A percentile compares a stretch with the other conserved stretches of the same genome.
Evolutionary conservation across 345 rosid species (phyloP).

Genomic region (Camelina hispida): DNA sequence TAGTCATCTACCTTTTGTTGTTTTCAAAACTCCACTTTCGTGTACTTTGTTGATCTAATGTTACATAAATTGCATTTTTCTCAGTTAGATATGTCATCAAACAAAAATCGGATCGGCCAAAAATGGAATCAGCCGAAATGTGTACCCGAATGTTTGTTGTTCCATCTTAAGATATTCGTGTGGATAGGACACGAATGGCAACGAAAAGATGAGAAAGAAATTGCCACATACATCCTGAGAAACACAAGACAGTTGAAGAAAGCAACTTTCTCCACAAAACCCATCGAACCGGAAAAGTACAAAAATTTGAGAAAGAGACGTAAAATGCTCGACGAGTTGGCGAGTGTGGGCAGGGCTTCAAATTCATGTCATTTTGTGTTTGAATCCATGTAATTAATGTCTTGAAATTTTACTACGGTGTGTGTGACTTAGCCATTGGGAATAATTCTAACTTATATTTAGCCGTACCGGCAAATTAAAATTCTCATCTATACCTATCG

Average conservation of each 20-base stretch:
- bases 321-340: not conserved
- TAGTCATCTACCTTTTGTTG: not conserved
- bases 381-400: not conserved
- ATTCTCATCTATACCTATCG: no score
- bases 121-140: conserved; percentile 8
- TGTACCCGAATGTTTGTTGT: conserved; percentile 28
- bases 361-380: not conserved
- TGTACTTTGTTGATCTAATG: not conserved
- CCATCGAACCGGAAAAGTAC: not conserved
- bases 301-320: not conserved
- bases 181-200: not conserved
- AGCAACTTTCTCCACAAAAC: not conserved
- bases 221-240: conserved; percentile 11
- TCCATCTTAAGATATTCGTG: conserved; percentile 8
- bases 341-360: not conserved
- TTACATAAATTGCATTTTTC: not conserved
- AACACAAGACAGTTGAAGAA: not conserved
- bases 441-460: no score
- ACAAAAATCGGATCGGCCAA: not conserved
- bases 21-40: not conserved
- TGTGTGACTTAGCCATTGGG: no score
- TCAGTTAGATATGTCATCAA: not conserved
- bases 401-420: not conserved
- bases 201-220: conserved; percentile 15
- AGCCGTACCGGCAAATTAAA: no score